Base-by-base conservation (phyloP, 805 yeast species). In the Cyberlindnera veronae region DNA sequence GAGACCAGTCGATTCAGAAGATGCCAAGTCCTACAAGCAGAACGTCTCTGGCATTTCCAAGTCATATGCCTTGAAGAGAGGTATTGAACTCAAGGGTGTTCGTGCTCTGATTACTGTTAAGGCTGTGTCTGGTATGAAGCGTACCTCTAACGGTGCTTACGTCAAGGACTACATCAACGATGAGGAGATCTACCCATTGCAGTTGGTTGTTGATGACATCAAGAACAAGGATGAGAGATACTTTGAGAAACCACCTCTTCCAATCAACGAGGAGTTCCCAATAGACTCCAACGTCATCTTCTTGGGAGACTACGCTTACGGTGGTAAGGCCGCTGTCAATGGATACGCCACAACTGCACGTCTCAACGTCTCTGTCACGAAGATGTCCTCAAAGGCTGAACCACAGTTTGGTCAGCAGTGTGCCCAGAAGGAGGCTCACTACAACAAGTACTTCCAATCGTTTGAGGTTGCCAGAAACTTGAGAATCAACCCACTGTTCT, bases 281-380 rank as follows among this genome's bases (percentile, higher is more conserved):
- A 39, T 72, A 4, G 81, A 75, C 13, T 72, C 84, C 0, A 76
- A 78, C 37, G 90, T 81, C 20, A 76, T 91, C 8, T 86, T 86
- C 57, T 68, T 93, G 45, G 95, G 97, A 34, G 87, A 81, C 20
- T 79, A 80, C 61, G 95, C 90, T 2, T 93, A 87, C 58, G 98
- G 99, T 39, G 76, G 87, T 5, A 79, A 84, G 32, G 86, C 88
- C 5, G 68, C 68, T 17, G 74, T 85, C 32, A 74, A 73, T 34
- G 91, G 85, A 0, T 77, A 82, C 54, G 69, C 68, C 22, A 68
- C 70, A 18, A 60, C 60, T 6, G 56, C 63, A 9, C 65, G 72
- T 48, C 63, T 84, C 42, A 67, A 69, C 16, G 46, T 76, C 23
- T 74, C 80, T 41, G 81, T 90, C 14, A 67, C 73, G 13, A 72